Evolutionary conservation across 2,329 filamentous ascomycete species (phyloP), one percentile per base, ranked within the genome.

Genomic region (Claviceps sp.): DNA sequence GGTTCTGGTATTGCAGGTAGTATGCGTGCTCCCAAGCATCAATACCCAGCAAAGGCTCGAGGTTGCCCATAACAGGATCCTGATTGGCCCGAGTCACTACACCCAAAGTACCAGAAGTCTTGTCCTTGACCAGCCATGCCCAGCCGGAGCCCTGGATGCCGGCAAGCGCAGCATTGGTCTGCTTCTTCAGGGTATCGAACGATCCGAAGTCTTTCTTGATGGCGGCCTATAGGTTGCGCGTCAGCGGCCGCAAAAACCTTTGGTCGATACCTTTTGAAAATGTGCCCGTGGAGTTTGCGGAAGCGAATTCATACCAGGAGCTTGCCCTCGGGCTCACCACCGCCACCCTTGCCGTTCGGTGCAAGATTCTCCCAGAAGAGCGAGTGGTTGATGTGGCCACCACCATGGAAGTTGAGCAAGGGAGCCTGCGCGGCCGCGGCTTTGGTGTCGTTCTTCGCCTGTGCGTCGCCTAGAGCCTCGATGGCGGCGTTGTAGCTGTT

Each of bases 1-100:
- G 84, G 78, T 95, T 95, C 81, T 95, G 80, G 74, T 95, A 95
- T 75, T 95, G 88, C 56, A 95, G 77, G 73, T 95, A 94, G 76
- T 94, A 95, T 50, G 89, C 89, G 72, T 95, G 89, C 77, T 95
- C 89, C 89, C 89, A 95, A 51, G 89, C 90, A 73, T 96, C 90
- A 63, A 96, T 85, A 53, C 90, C 90, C 47, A 96, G 73, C 48
- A 96, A 75, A 40, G 90, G 90, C 62, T 82, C 77, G 66, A 85
- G 88, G 67, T 85, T 85, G 48, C 89, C 89, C 14, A 89, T 79
- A 34, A 96, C 86, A 26, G 90, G 87, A 68, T 95, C 89, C 74
- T 95, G 89, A 75, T 94, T 94, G 71, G 86, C 74, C 76, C 89
- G 71, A 49, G 87, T 86, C 61, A 80, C 79, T 59, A 88, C 75